phyloP scores from a whole-genome alignment of 2,329 filamentous ascomycete species.

The Aspergillus puulaauensis region DNA sequence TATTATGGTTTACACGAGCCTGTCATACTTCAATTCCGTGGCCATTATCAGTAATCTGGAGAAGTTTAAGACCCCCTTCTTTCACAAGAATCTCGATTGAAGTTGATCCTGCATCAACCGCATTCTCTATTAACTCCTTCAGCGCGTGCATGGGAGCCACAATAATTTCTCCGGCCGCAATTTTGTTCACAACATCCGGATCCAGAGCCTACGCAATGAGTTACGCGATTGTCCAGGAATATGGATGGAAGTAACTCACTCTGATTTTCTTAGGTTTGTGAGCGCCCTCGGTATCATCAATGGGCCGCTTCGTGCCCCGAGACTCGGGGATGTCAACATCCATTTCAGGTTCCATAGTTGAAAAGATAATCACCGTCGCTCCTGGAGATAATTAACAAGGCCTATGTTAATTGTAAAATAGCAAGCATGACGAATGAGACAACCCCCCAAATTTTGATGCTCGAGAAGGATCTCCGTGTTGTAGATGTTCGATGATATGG shows the following conservation, averaged over 20 bases:
- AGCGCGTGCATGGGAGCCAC: conserved; percentile 93
- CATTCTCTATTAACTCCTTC: conserved; percentile 95
- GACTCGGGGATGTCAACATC: conserved; percentile 39
- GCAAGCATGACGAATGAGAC: not conserved
- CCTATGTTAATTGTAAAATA: not conserved
- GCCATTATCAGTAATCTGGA: conserved; percentile 97
- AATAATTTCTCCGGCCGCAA: conserved; percentile 96
- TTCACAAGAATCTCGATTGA: conserved; percentile 88
- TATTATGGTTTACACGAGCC: not conserved
- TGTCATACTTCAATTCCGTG: conserved; percentile 81
- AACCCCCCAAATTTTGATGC: not conserved
- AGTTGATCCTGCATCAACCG: conserved; percentile 95
- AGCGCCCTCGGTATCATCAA: conserved; percentile 41
- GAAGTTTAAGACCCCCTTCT: conserved; percentile 88
- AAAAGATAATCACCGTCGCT: not conserved
- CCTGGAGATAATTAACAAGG: not conserved
- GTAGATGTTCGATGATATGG: not conserved
- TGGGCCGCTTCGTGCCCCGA: conserved; percentile 52
- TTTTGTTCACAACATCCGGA: conserved; percentile 95
- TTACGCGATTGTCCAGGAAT: not conserved
- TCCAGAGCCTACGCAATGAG: conserved; percentile 68
- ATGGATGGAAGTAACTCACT: conserved; percentile 17
- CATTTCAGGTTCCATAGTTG: conserved; percentile 33
- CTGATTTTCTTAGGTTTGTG: conserved; percentile 51
- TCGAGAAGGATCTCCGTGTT: not conserved